Percentiles rank a stretch among this genome's conserved stretches.
Evolutionary conservation across 192 early-diverging fungal genomes (phyloP).

Genomic region (Allomyces javanicus): DNA sequence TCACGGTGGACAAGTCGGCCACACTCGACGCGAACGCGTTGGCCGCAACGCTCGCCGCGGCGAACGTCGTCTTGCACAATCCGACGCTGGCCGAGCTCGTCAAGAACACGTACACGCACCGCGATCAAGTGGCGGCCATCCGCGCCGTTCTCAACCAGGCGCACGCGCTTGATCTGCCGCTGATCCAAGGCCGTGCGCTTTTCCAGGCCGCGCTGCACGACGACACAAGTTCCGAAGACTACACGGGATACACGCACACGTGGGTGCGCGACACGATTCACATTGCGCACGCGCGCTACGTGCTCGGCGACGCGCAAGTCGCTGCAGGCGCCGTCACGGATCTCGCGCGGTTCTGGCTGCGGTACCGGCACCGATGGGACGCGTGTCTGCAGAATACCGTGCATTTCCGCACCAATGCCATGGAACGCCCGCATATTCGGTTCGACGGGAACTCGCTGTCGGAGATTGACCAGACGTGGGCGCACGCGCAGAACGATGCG

Average conservation of each 20-base stretch:
- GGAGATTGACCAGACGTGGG: slow-evolving; percentile 14
- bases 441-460: slow-evolving; percentile 13
- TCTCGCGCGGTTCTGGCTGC: slow-evolving; percentile 13
- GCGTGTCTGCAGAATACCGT: slow-evolving; percentile 6
- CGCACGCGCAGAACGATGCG: slow-evolving; percentile 18
- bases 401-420: slow-evolving; percentile 10
- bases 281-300: slow-evolving; percentile 11
- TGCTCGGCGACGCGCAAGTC: slow-evolving; percentile 2
- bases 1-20: too few species aligned
- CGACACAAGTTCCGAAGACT: slow-evolving; percentile 3
- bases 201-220: slow-evolving; percentile 12
- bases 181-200: slow-evolving; percentile 10
- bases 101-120: slow-evolving; percentile 5
- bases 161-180: slow-evolving; percentile 10
- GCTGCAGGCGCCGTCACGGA: slow-evolving; percentile 8
- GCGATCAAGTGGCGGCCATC: slow-evolving; percentile 5
- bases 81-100: neutral
- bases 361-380: slow-evolving; percentile 10
- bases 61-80: neutral
- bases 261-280: slow-evolving; percentile 20
- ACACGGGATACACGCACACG: slow-evolving; percentile 18
- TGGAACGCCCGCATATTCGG: slow-evolving; percentile 15
- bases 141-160: slow-evolving; percentile 8
- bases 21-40: too few species aligned
- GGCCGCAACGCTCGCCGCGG: too few species aligned